Evolutionary conservation across 345 rosid species (phyloP), one percentile per base, ranked within the genome.

Genomic region (Hypericum perforatum): DNA sequence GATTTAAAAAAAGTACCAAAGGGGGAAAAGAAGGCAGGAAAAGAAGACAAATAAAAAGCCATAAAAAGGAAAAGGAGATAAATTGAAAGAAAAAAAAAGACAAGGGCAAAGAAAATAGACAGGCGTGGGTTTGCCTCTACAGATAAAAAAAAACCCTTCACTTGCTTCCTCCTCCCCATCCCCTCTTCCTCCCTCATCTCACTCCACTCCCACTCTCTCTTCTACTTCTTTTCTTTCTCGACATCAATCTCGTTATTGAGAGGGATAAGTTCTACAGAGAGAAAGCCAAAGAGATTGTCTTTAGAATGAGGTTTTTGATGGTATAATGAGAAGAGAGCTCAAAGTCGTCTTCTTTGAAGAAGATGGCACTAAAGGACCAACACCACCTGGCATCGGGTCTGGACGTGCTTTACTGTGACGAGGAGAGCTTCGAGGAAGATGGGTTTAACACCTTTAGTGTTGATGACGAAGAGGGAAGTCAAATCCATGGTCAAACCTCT

Each of bases 341-440:
- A 60, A 40, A 70, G 66, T 73, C 74, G 72, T 80, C 82, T 72
- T 72, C 84, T 22, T 36, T 7, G 74, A 74, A 76, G 89, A 69
- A 70, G 64, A 82, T 85, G 92, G 76, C 84, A 58, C 61, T 79
- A 61, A 79, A 64, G 60, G 70, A 68, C 32, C 32, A 22, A 22
- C 32, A 22, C 2, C 32, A 22, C 32, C 32, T 71, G 50, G 15
- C 50, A 43, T 62, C 71, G 63, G 61, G 64, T 37, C 77, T 72
- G 43, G 87, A 86, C 51, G 86, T 59, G 7, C 83, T 86, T 0
- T 82, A 55, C 12, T 90, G 95, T 7, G 91, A 90, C 58, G 94
- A 86, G 54, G 83, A 80, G 51, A 50, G 61, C 50, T 61, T 76
- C 59, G 79, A 53, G 15, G 79, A 59, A 2, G 81, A 71, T 52